A percentile compares a stretch with the other conserved stretches of the same genome.
phyloP scores from a whole-genome alignment of 352 stramenopile genomes.

The Pythium aquatile region DNA sequence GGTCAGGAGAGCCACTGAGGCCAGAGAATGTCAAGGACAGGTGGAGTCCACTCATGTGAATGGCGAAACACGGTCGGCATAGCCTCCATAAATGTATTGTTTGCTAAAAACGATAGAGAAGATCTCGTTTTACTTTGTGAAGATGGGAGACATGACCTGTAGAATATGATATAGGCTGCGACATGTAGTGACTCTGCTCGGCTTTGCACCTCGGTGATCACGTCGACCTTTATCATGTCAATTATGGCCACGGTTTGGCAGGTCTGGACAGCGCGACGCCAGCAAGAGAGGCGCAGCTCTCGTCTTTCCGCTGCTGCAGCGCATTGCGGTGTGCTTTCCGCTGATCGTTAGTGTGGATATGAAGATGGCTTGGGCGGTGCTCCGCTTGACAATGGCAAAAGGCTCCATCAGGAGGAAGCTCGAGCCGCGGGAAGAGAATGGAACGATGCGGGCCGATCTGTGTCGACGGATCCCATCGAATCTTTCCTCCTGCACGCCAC shows the following conservation, averaged over 20 bases:
- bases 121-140: too few relatives aligned
- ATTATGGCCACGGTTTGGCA: not conserved
- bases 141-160: too few relatives aligned
- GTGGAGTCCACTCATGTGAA: not conserved
- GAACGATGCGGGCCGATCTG: too few relatives aligned
- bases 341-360: not conserved
- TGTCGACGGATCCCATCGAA: too few relatives aligned
- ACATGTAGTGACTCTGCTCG: not conserved
- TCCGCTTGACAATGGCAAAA: too few relatives aligned
- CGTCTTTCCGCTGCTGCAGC: not conserved
- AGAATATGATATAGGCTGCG: not conserved
- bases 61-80: constrained; percentile 8
- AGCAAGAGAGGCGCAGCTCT: too few relatives aligned
- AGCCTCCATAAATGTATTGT: not conserved
- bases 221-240: too few relatives aligned
- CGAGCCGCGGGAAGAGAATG: too few relatives aligned
- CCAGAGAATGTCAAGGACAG: constrained; percentile 22
- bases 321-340: not conserved
- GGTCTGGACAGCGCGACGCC: not conserved
- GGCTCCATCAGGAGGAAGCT: too few relatives aligned
- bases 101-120: not conserved
- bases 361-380: too few relatives aligned
- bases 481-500: too few relatives aligned
- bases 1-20: constrained; percentile 2
- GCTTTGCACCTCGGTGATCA: too few relatives aligned